Percentiles rank a stretch among this genome's conserved stretches.
Conservation (phyloP, 176 grass and related monocot genomes). For the Hyparrhenia diplandra region DNA sequence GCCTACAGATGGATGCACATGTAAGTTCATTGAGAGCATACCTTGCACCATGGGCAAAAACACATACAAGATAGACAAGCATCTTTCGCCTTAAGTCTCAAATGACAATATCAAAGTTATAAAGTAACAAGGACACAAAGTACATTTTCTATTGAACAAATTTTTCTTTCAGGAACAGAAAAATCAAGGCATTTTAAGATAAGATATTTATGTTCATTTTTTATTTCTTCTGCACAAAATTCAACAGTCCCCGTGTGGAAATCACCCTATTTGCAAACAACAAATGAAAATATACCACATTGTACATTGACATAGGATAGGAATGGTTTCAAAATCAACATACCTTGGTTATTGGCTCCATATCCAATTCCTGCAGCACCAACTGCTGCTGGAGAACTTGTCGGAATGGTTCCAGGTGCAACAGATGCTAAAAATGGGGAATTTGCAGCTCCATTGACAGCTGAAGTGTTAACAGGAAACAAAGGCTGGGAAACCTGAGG, state of each 20-base stretch:
- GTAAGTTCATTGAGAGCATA: slow-evolving; percentile 29
- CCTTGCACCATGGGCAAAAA: slow-evolving; percentile 18
- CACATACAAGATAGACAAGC: slow-evolving; percentile 3
- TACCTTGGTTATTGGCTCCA: slow-evolving; percentile 65
- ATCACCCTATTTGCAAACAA: not conserved
- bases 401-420: slow-evolving; percentile 37
- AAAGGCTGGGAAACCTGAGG: slow-evolving; percentile 70
- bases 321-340: slow-evolving; percentile 4
- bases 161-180: slow-evolving; percentile 1
- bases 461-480: slow-evolving; percentile 74
- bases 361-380: slow-evolving; percentile 44
- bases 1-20: slow-evolving; percentile 51
- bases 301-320: not conserved
- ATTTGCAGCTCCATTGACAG: slow-evolving; percentile 42
- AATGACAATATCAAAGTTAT: not conserved
- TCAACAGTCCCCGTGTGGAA: not conserved
- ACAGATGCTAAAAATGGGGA: slow-evolving; percentile 44
- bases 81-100: not conserved
- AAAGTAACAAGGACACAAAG: not conserved
- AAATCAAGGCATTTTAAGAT: not conserved
- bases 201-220: not conserved
- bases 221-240: slow-evolving; percentile 5
- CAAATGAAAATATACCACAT: not conserved
- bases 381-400: slow-evolving; percentile 53
- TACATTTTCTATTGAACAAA: not conserved